Conservation (phyloP, 1,284 basidiomycete genomes). For the Cerioporus squamosus region DNA sequence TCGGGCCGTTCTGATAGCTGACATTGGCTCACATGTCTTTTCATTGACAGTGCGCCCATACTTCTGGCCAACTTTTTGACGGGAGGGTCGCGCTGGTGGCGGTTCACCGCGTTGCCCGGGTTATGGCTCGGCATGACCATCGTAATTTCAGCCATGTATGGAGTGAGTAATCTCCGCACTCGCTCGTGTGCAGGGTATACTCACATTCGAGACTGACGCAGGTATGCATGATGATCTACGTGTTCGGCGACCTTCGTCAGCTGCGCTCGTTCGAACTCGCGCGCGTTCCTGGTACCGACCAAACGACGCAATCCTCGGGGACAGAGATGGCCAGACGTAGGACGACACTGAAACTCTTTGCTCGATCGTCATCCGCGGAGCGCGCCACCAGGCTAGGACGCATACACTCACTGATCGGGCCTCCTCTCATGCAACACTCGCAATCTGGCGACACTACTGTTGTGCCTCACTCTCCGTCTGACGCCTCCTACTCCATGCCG, state of each 20-base stretch:
- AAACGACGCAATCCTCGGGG: conserved; percentile 31
- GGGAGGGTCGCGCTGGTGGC: conserved; percentile 53
- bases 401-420: conserved; percentile 3
- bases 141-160: conserved; percentile 65
- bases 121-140: conserved; percentile 72
- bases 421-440: conserved; percentile 1
- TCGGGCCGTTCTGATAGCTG: not conserved
- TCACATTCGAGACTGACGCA: conserved; percentile 6
- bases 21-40: conserved; percentile 28
- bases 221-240: conserved; percentile 68
- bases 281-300: conserved; percentile 60
- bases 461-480: conserved; percentile 5
- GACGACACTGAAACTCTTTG: not conserved
- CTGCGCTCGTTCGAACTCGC: conserved; percentile 76
- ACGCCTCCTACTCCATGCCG: not conserved
- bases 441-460: not conserved
- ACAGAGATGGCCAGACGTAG: not conserved
- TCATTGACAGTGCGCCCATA: conserved; percentile 50
- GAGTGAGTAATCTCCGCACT: conserved; percentile 38
- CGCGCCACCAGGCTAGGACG: not conserved
- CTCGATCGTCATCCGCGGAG: not conserved
- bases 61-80: conserved; percentile 52
- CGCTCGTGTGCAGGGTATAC: not conserved
- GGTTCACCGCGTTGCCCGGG: conserved; percentile 66
- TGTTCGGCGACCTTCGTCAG: conserved; percentile 82